These are phyloP conservation scores for Friedmanniomyces simplex DNA, from an alignment of 495 filamentous ascomycete genomes.

Conservation along the genomic window DNA sequence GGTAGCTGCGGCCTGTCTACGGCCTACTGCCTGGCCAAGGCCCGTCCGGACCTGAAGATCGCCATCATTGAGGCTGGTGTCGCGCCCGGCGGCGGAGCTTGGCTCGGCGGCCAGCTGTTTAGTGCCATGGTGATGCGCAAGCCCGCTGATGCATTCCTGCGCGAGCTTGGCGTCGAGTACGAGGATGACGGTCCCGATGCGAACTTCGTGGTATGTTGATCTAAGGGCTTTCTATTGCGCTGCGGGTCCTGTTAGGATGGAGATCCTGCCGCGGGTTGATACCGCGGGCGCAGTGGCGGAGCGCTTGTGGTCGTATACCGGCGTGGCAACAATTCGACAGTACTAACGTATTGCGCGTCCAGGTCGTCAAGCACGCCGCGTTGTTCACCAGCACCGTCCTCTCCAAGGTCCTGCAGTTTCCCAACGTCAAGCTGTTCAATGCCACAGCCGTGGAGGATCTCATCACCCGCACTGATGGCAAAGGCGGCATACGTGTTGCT, in stretches of 20 bases:
- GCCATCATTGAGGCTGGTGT: slow-evolving; percentile 82
- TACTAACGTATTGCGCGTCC: slow-evolving; percentile 32
- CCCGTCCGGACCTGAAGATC: slow-evolving; percentile 82
- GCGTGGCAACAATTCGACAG: slow-evolving; percentile 48
- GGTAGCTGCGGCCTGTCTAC: slow-evolving; percentile 77
- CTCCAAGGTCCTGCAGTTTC: slow-evolving; percentile 66
- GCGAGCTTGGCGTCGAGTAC: slow-evolving; percentile 70
- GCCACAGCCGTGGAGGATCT: slow-evolving; percentile 84
- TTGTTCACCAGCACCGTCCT: slow-evolving; percentile 81
- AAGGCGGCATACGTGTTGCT: slow-evolving; percentile 54
- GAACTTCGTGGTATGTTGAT: slow-evolving; percentile 8
- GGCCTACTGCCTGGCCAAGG: slow-evolving; percentile 73
- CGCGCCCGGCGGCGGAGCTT: slow-evolving; percentile 76
- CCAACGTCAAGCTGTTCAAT: slow-evolving; percentile 93
- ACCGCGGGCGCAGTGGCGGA: too few relatives aligned
- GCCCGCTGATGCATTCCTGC: slow-evolving; percentile 73
- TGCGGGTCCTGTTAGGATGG: background rate
- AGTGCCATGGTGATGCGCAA: slow-evolving; percentile 90
- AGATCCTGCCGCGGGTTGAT: too few relatives aligned
- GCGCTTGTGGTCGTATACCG: background rate
- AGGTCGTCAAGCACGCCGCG: slow-evolving; percentile 78
- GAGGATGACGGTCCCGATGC: slow-evolving; percentile 59
- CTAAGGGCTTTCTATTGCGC: background rate
- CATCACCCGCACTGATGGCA: slow-evolving; percentile 54
- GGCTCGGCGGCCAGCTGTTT: slow-evolving; percentile 89